Conservation (phyloP, 2,329 filamentous ascomycete species). For the Septoria petroselini region DNA sequence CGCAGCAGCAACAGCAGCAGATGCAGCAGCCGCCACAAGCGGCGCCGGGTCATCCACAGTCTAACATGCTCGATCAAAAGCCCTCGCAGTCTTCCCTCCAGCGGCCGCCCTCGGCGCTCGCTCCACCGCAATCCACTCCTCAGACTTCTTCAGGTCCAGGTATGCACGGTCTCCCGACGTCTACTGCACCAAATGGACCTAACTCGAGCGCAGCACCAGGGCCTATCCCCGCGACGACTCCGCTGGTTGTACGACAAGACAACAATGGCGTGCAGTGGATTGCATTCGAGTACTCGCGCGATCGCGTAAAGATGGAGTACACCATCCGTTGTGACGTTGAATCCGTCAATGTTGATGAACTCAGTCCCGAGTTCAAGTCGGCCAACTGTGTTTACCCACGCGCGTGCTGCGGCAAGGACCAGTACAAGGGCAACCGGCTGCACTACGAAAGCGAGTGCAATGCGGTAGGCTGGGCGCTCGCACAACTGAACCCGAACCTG, state of each 20-base stretch:
- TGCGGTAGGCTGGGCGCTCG: conserved; percentile 97
- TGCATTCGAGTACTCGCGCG: conserved; percentile 94
- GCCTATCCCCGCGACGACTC: conserved; percentile 93
- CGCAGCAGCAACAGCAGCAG: conserved; percentile 35
- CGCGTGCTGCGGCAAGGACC: conserved; percentile 90
- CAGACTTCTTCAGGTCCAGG: conserved; percentile 35
- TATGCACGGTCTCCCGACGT: conserved; percentile 27
- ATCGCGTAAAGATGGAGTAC: conserved; percentile 99
- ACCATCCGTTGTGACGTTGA: conserved; percentile 97
- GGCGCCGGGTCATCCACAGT: conserved; percentile 29
- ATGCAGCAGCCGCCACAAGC: conserved; percentile 26
- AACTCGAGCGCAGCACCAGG: conserved; percentile 92
- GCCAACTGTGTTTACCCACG: conserved; percentile 98
- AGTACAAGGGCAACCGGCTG: conserved; percentile 91
- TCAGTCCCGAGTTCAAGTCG: conserved; percentile 87
- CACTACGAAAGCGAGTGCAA: conserved; percentile 99
- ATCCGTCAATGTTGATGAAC: conserved; percentile 84
- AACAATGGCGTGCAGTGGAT: conserved; percentile 98
- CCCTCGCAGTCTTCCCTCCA: conserved; percentile 30
- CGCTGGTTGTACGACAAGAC: conserved; percentile 88
- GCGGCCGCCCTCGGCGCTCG: conserved; percentile 28
- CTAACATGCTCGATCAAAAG: conserved; percentile 29
- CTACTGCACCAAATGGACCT: conserved; percentile 49
- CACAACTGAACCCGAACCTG: conserved; percentile 84
- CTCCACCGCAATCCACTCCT: conserved; percentile 30